phyloP scores from a whole-genome alignment of 2,329 filamentous ascomycete species.

The Penicillium aurantiogriseum region DNA sequence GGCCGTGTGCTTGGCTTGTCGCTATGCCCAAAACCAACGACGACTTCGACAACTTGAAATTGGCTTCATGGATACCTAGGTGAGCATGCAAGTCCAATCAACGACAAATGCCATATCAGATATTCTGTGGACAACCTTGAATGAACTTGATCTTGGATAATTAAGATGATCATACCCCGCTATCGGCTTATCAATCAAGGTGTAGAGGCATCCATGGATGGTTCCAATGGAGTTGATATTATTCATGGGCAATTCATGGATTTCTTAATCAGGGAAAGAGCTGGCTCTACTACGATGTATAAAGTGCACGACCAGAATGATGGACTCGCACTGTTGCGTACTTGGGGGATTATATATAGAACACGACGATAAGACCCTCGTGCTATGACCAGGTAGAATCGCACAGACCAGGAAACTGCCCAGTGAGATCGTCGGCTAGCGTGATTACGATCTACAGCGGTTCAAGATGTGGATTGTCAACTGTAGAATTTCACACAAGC shows the following conservation, averaged over 20 bases:
- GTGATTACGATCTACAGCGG: conserved; percentile 21
- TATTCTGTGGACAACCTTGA: neutral
- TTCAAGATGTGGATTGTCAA: conserved; percentile 10
- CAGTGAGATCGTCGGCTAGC: neutral
- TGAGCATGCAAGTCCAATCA: neutral
- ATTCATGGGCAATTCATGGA: neutral
- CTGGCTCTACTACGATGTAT: neutral
- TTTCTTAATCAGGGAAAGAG: neutral
- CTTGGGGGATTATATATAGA: neutral
- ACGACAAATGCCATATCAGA: neutral
- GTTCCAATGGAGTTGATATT: neutral
- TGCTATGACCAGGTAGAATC: neutral
- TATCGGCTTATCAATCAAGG: neutral
- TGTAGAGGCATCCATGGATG: neutral
- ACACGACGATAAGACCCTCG: neutral
- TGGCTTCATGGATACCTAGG: neutral
- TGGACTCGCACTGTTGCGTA: neutral
- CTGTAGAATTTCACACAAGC: neutral
- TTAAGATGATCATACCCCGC: neutral
- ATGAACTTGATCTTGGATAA: neutral
- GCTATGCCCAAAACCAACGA: neutral
- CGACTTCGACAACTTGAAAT: neutral
- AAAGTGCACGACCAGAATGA: neutral
- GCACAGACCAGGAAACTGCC: neutral
- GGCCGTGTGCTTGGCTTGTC: neutral